Evolutionary conservation across 164 flowering plant species (phyloP).

Genomic region (Tetrastigma voinierianum): DNA sequence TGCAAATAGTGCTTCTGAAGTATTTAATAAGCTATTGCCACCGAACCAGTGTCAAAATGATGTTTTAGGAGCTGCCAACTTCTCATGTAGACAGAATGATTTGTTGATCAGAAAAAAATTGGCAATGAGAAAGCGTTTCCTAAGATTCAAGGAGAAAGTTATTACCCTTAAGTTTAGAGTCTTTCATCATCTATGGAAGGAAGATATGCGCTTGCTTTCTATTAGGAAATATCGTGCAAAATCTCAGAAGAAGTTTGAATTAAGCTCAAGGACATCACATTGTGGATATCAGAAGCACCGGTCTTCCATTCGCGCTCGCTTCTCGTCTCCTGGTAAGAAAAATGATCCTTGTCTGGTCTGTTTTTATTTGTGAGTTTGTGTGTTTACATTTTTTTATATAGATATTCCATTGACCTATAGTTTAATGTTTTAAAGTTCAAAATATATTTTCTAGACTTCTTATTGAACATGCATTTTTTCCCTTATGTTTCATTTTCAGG

Average conservation of each 20-base stretch:
- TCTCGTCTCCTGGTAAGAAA: constrained; percentile 44
- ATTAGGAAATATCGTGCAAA: constrained; percentile 55
- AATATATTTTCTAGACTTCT: no score
- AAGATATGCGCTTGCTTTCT: constrained; percentile 65
- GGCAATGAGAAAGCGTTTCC: constrained; percentile 36
- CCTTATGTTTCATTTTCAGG: no score
- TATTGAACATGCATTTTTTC: no score
- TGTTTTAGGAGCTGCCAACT: constrained; percentile 11
- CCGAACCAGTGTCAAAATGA: constrained; percentile 18
- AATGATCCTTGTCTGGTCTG: no score
- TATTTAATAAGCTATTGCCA: constrained; percentile 50
- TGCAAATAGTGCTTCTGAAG: constrained; percentile 53
- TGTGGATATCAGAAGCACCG: constrained; percentile 61
- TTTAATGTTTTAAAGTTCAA: no score
- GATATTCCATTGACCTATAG: neutral
- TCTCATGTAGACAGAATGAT: constrained; percentile 18
- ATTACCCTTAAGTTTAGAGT: constrained; percentile 70
- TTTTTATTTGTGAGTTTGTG: neutral
- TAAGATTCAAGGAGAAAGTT: constrained; percentile 70
- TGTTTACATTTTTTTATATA: neutral
- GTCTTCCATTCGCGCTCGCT: constrained; percentile 61
- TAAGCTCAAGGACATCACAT: constrained; percentile 31
- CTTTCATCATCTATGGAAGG: constrained; percentile 74
- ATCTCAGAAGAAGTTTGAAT: constrained; percentile 66
- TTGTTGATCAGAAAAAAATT: constrained; percentile 43